phyloP scores from a whole-genome alignment of 129 eudicot genomes.

The Saposhnikovia divaricata region DNA sequence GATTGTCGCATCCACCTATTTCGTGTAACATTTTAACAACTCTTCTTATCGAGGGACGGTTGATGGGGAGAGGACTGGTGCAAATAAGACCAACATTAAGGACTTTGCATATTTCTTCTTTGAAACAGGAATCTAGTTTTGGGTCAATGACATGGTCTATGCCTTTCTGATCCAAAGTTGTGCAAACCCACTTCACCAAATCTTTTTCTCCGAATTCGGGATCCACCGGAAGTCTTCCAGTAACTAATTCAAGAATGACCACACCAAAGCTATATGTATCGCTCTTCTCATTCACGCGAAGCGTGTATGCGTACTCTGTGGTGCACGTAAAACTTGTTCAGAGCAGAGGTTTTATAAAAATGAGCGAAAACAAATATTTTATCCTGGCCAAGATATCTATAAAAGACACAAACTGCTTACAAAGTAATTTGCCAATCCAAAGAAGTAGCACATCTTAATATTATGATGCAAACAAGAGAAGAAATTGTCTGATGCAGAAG shows the following conservation, averaged over 20 bases:
- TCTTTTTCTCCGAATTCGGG: conserved; percentile 96
- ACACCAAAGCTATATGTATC: conserved; percentile 91
- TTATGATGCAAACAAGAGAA: not conserved
- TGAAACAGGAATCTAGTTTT: conserved; percentile 79
- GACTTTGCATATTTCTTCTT: conserved; percentile 82
- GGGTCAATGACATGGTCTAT: conserved; percentile 76
- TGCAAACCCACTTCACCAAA: conserved; percentile 90
- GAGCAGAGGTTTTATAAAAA: not conserved
- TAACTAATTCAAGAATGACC: conserved; percentile 78
- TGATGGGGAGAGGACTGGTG: conserved; percentile 88
- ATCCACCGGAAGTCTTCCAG: conserved; percentile 85
- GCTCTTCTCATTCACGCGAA: conserved; percentile 96
- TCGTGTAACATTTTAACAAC: conserved; percentile 87
- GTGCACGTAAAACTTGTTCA: not conserved
- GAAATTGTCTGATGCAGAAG: not conserved
- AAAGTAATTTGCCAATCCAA: not conserved
- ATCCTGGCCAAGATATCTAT: not conserved
- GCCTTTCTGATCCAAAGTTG: conserved; percentile 82
- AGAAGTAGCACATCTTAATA: not conserved
- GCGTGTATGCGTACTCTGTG: conserved; percentile 93
- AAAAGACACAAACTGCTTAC: not conserved
- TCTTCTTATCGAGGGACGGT: conserved; percentile 89
- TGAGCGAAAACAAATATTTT: not conserved
- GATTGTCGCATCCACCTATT: conserved; percentile 40
- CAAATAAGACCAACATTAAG: conserved; percentile 78